phyloP scores from a whole-genome alignment of 2,329 filamentous ascomycete species.

The Xylariaceae sp. region DNA sequence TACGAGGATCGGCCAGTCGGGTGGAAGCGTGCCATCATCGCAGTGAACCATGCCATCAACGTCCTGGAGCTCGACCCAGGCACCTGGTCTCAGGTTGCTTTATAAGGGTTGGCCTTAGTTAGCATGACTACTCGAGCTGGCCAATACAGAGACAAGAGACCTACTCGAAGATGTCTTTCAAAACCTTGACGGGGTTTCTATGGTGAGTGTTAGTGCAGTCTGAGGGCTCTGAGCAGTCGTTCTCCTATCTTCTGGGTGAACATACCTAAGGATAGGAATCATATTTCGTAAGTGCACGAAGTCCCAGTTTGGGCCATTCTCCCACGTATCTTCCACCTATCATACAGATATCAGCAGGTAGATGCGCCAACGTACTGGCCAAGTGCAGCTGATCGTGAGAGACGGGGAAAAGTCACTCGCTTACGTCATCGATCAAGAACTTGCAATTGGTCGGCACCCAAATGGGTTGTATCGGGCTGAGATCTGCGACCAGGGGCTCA shows the following conservation, averaged over 20 bases:
- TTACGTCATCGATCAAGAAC: slow-evolving; percentile 32
- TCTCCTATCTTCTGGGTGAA: neutral
- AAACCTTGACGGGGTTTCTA: slow-evolving; percentile 27
- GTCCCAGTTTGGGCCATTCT: slow-evolving; percentile 52
- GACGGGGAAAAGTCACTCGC: neutral
- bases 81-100: slow-evolving; percentile 50
- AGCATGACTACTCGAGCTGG: neutral
- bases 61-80: slow-evolving; percentile 54
- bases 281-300: slow-evolving; percentile 56
- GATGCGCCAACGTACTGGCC: neutral
- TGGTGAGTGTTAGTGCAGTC: slow-evolving; percentile 2
- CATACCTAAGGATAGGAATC: slow-evolving; percentile 43
- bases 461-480: slow-evolving; percentile 32
- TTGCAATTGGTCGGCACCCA: slow-evolving; percentile 38
- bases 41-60: slow-evolving; percentile 48
- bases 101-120: neutral
- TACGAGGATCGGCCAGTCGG: slow-evolving; percentile 40
- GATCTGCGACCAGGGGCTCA: slow-evolving; percentile 14
- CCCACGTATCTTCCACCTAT: slow-evolving; percentile 58
- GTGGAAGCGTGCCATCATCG: slow-evolving; percentile 45
- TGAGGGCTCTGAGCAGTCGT: neutral
- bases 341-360: slow-evolving; percentile 30
- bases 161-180: slow-evolving; percentile 31
- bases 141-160: neutral
- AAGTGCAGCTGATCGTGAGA: neutral